phyloP scores from a whole-genome alignment of 2,329 filamentous ascomycete genomes.

The Chrysoporthe deuterocubensis region DNA sequence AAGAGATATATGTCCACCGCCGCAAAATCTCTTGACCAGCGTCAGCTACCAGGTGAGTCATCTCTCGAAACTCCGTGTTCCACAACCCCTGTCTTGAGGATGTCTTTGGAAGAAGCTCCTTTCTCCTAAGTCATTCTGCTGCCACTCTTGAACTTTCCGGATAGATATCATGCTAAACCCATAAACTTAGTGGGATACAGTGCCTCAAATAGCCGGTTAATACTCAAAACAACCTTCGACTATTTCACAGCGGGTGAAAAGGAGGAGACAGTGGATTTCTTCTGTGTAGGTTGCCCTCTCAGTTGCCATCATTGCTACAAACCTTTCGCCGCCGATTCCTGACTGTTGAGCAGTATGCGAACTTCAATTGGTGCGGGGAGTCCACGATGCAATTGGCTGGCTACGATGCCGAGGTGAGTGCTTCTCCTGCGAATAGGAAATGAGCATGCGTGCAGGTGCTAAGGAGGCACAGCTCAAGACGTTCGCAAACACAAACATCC shows the following conservation, averaged over 20 bases:
- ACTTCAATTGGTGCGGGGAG: constrained; percentile 61
- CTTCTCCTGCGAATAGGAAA: not conserved
- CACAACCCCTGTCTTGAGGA: not conserved
- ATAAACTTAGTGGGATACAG: constrained; percentile 20
- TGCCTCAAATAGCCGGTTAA: constrained; percentile 23
- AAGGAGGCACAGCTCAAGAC: constrained; percentile 42
- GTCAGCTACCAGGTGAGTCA: constrained; percentile 20
- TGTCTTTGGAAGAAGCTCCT: not conserved
- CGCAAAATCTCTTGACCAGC: constrained; percentile 15
- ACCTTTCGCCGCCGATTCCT: not conserved
- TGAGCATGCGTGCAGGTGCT: not conserved
- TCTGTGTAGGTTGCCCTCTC: constrained; percentile 19
- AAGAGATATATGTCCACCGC: constrained; percentile 35
- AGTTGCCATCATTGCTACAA: too few species aligned
- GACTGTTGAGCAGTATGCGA: constrained; percentile 45
- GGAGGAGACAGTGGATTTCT: constrained; percentile 29
- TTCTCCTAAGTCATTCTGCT: not conserved
- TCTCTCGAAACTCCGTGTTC: not conserved
- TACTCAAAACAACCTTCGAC: constrained; percentile 24
- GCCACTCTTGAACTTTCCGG: not conserved
- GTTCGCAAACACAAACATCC: constrained; percentile 57
- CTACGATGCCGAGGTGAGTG: constrained; percentile 45
- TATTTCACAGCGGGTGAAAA: constrained; percentile 27
- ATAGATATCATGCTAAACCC: not conserved
- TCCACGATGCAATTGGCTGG: constrained; percentile 55